Conservation (phyloP, 768 basidiomycete species). For the Hypholoma sublateritium region DNA sequence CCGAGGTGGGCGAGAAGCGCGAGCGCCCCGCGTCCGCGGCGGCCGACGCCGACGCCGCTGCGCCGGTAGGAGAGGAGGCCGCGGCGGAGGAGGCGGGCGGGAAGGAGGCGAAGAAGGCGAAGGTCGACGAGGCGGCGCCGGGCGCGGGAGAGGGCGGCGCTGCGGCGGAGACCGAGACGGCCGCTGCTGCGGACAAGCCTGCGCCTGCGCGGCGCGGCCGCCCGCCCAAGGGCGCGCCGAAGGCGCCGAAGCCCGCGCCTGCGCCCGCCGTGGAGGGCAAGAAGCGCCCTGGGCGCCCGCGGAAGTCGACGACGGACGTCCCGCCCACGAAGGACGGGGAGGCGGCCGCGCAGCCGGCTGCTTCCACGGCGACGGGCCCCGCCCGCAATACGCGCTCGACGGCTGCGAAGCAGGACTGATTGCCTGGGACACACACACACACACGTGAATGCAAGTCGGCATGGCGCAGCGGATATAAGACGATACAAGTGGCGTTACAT, state of each 20-base stretch:
- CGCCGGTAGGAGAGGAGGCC: slow-evolving; percentile 9
- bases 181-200: slow-evolving; percentile 6
- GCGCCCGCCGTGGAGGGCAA: slow-evolving; percentile 6
- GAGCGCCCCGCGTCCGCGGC: slow-evolving; percentile 9
- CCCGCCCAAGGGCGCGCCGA: slow-evolving; percentile 1
- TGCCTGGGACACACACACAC: neutral
- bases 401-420: neutral
- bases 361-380: too few species aligned
- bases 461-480: neutral
- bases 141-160: neutral
- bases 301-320: slow-evolving; percentile 10
- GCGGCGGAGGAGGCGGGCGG: slow-evolving; percentile 16
- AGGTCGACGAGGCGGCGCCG: slow-evolving; percentile 9
- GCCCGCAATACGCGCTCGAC: neutral
- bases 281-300: slow-evolving; percentile 16
- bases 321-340: neutral
- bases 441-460: neutral
- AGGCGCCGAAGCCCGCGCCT: neutral
- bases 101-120: slow-evolving; percentile 26
- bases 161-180: slow-evolving; percentile 2
- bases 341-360: too few species aligned
- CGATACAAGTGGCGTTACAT: too few species aligned
- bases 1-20: slow-evolving; percentile 22
- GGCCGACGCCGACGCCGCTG: slow-evolving; percentile 2
- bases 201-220: neutral